Percentiles rank a stretch among this genome's conserved stretches.
phyloP scores from a whole-genome alignment of 495 filamentous ascomycete genomes.

The Halenospora varia region DNA sequence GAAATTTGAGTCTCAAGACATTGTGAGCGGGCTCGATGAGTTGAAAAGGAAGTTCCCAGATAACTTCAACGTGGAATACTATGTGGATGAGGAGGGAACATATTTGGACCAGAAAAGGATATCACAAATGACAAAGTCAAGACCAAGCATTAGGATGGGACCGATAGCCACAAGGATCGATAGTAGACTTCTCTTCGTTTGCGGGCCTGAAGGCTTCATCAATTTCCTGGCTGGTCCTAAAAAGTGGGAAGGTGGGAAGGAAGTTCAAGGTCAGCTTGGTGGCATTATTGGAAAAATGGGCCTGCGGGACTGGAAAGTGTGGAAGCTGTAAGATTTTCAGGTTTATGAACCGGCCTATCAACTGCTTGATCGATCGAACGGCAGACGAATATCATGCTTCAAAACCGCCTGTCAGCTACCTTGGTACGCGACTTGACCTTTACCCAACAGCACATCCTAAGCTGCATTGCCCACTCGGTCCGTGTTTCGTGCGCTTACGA shows the following conservation, averaged over 20 bases:
- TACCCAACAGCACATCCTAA: no score
- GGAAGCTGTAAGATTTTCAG: constrained; percentile 48
- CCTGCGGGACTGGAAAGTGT: constrained; percentile 39
- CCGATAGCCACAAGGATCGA: background rate
- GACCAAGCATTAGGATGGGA: constrained; percentile 22
- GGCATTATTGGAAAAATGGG: constrained; percentile 36
- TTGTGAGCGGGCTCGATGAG: constrained; percentile 23
- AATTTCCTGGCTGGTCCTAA: constrained; percentile 74
- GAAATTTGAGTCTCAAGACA: no score
- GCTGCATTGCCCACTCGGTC: no score
- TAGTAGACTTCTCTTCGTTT: constrained; percentile 65
- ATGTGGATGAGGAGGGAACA: constrained; percentile 69
- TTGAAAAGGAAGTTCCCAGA: constrained; percentile 54
- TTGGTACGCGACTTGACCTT: no score
- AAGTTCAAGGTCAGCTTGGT: constrained; percentile 60
- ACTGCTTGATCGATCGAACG: no score
- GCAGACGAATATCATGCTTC: no score
- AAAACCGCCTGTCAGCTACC: no score
- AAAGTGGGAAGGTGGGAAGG: constrained; percentile 62
- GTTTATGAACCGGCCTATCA: no score
- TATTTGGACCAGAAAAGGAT: constrained; percentile 56
- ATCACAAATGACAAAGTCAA: constrained; percentile 14
- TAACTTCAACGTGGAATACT: constrained; percentile 62
- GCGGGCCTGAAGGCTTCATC: constrained; percentile 89
- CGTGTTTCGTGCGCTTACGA: no score